Evolutionary conservation across 192 early-diverging fungal genomes (phyloP).

Genomic region (Podila verticillata): DNA sequence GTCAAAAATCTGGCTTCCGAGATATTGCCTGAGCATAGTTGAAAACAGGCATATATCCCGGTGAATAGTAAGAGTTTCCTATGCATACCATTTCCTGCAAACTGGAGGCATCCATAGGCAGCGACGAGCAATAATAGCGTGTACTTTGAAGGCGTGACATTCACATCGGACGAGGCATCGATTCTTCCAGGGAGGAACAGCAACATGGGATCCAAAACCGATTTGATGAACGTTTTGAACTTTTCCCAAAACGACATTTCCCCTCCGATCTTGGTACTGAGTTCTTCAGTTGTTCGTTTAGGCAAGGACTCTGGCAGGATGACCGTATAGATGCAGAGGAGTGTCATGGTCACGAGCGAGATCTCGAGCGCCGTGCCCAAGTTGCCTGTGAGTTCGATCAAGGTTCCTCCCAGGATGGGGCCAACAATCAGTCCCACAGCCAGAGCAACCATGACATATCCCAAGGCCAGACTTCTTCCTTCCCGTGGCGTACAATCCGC

Average conservation of each 20-base stretch:
- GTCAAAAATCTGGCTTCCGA: no score
- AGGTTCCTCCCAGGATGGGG: constrained; percentile 1
- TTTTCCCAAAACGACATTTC: neutral
- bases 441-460: constrained; percentile 25
- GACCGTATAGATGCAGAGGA: constrained; percentile 14
- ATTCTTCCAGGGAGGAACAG: constrained; percentile 39
- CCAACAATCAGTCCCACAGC: constrained; percentile 24
- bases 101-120: constrained; percentile 14
- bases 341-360: neutral
- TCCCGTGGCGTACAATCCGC: constrained; percentile 30
- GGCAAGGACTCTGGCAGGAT: constrained; percentile 38
- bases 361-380: neutral
- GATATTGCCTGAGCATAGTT: no score
- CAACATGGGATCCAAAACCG: constrained; percentile 21
- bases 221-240: constrained; percentile 6
- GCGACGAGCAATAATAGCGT: constrained; percentile 14
- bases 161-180: constrained; percentile 16
- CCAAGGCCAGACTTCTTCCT: constrained; percentile 33
- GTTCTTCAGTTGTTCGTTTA: neutral
- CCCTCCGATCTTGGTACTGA: neutral
- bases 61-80: neutral
- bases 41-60: neutral
- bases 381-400: constrained; percentile 16
- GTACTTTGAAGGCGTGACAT: constrained; percentile 20
- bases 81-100: constrained; percentile 13